Evolutionary conservation across 345 rosid species (phyloP).

Genomic region (Cardamine resedifolia): DNA sequence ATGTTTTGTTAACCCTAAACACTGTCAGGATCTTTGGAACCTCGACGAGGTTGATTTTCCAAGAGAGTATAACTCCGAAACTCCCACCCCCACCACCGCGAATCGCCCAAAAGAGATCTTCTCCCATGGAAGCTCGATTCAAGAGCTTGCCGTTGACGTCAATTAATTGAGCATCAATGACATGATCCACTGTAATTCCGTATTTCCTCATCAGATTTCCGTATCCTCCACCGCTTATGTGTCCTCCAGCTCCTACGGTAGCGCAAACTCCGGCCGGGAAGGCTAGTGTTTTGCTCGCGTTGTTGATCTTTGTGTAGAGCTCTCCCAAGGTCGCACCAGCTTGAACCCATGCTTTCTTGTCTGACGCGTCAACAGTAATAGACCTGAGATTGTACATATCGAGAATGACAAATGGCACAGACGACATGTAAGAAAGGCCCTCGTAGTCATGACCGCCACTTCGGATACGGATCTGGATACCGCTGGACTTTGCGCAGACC

Average conservation of each 20-base stretch:
- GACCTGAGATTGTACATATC: constrained; percentile 49
- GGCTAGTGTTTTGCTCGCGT: constrained; percentile 40
- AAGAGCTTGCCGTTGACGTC: constrained; percentile 43
- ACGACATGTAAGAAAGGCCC: constrained; percentile 49
- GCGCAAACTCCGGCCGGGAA: constrained; percentile 53
- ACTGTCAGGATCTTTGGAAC: constrained; percentile 50
- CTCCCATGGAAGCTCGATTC: constrained; percentile 50
- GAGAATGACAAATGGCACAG: constrained; percentile 46
- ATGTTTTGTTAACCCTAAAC: constrained; percentile 33
- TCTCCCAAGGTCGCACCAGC: constrained; percentile 57
- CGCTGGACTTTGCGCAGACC: constrained; percentile 42
- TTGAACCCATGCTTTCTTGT: constrained; percentile 45
- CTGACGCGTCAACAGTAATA: constrained; percentile 24
- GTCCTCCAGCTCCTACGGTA: constrained; percentile 57
- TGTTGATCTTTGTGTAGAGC: constrained; percentile 39
- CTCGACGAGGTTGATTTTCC: constrained; percentile 46
- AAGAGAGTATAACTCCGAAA: constrained; percentile 47
- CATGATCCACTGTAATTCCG: constrained; percentile 48
- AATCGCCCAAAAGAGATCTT: constrained; percentile 58
- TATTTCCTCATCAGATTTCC: constrained; percentile 48
- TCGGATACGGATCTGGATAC: constrained; percentile 47
- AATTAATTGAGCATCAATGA: constrained; percentile 51
- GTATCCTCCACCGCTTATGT: constrained; percentile 55
- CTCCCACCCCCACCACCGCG: constrained; percentile 54
- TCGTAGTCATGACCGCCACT: constrained; percentile 60